A percentile compares a stretch with the other conserved stretches of the same genome.
These are phyloP conservation scores for Lactarius hatsudake DNA, from an alignment of 768 basidiomycete genomes.

Conservation along the genomic window DNA sequence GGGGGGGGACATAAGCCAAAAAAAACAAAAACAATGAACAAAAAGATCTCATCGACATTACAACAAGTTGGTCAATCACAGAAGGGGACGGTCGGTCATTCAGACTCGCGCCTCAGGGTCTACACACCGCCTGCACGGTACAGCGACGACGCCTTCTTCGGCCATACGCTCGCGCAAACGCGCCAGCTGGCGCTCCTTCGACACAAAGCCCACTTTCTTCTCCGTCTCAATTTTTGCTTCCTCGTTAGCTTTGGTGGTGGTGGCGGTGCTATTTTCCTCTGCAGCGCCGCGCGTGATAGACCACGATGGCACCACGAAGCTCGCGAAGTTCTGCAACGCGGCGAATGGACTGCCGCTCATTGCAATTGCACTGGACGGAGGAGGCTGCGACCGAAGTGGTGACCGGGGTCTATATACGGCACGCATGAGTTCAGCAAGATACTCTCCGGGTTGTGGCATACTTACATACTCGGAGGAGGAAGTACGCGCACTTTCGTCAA, in stretches of 20 bases:
- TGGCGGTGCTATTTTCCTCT: background rate
- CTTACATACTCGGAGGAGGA: constrained; percentile 35
- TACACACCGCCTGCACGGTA: constrained; percentile 15
- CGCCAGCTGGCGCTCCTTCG: constrained; percentile 64
- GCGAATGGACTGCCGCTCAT: constrained; percentile 31
- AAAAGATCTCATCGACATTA: constrained; percentile 11
- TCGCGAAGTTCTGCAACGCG: constrained; percentile 58
- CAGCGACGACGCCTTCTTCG: constrained; percentile 31
- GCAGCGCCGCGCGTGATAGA: constrained; percentile 11
- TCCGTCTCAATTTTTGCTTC: constrained; percentile 30
- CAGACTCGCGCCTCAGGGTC: constrained; percentile 10
- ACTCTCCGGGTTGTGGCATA: constrained; percentile 28
- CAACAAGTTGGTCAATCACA: constrained; percentile 7
- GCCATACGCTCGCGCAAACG: constrained; percentile 57
- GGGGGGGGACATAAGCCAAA: constrained; percentile 7
- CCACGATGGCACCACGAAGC: constrained; percentile 48
- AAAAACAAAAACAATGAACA: background rate
- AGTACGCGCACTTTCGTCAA: constrained; percentile 43
- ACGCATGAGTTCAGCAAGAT: constrained; percentile 5
- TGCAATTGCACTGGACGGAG: constrained; percentile 33
- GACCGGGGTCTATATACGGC: background rate
- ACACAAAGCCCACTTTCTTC: constrained; percentile 42
- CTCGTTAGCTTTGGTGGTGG: background rate
- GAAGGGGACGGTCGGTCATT: too few species aligned
- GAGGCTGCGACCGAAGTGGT: constrained; percentile 16